Base-by-base conservation (phyloP, 2,329 filamentous ascomycete species). In the Zarea fungicola region DNA sequence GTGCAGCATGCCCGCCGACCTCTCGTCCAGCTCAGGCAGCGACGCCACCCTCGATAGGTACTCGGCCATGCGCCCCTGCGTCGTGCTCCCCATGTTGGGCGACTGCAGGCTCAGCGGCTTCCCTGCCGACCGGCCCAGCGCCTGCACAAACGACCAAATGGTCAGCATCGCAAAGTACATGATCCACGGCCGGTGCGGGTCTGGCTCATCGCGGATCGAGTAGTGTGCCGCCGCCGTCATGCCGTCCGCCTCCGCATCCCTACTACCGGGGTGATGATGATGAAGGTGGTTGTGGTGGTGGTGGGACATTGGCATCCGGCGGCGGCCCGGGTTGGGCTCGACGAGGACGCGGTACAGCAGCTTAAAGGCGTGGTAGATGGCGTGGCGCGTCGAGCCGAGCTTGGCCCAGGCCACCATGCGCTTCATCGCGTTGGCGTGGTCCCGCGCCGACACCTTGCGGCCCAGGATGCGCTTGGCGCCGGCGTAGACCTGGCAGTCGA, bases 401-500 rank as follows among this genome's bases (percentile, higher is more conserved):
- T 79, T 81, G 1, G 89, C 87, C 90, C 90, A 96, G 10, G 80
- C 73, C 36, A 80, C 83, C 85, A 95, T 91, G 52, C 87, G 81
- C 42, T 83, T 76, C 36, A 84, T 81, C 2, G 88, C 87, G 26
- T 84, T 84, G 39, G 74, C 75, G 56, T 89, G 84, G 67, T 95
- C 90, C 44, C 84, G 77, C 1, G 80, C 77, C 1, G 87, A 89
- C 35, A 95, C 87, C 16, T 84, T 84, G 34, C 89, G 81, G 8
- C 89, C 89, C 2, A 95, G 77, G 1, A 95, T 71, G 16, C 87
- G 80, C 50, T 81, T 84, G 0, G 87, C 87, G 2, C 89, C 87
- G 1, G 89, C 88, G 62, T 89, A 95, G 37, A 95, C 89, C 64
- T 95, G 89, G 60, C 88, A 91, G 64, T 95, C 89, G 21, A 93